Conservation (phyloP, 305 asterid genomes). For the Rubia peregrina region DNA sequence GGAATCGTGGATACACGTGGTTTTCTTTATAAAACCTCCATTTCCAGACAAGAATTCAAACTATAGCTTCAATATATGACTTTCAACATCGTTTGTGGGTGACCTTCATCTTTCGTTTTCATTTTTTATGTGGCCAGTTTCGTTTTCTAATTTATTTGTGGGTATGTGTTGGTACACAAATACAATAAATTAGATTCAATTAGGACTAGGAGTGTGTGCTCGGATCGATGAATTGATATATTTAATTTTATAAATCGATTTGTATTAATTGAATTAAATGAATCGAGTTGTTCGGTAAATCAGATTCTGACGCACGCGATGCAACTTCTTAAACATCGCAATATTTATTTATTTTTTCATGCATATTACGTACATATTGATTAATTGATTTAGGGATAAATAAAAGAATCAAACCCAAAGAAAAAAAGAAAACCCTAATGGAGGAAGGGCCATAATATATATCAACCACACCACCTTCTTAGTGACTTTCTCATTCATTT, state of each 20-base stretch:
- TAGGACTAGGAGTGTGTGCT: too few species aligned
- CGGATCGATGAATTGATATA: too few species aligned
- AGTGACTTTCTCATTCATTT: constrained; percentile 6
- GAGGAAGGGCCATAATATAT: constrained; percentile 29
- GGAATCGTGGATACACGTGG: constrained; percentile 21
- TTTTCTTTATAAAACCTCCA: background rate
- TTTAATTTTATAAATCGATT: too few species aligned
- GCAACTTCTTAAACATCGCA: too few species aligned
- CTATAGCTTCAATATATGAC: background rate
- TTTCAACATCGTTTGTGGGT: constrained; percentile 6
- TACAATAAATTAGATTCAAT: too few species aligned
- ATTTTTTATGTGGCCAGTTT: background rate
- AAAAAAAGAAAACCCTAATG: constrained; percentile 31
- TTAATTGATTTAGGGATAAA: constrained; percentile 14
- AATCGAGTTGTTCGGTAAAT: too few species aligned
- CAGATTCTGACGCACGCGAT: too few species aligned
- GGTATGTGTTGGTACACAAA: too few species aligned
- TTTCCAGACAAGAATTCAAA: constrained; percentile 17
- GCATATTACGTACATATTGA: constrained; percentile 16
- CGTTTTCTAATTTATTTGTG: too few species aligned
- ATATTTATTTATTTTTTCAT: background rate
- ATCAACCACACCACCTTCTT: constrained; percentile 30
- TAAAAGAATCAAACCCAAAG: constrained; percentile 14
- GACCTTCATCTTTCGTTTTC: constrained; percentile 5
- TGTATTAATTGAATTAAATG: too few species aligned